Conservation (phyloP, 345 rosid species). For the Hypericum perforatum region DNA sequence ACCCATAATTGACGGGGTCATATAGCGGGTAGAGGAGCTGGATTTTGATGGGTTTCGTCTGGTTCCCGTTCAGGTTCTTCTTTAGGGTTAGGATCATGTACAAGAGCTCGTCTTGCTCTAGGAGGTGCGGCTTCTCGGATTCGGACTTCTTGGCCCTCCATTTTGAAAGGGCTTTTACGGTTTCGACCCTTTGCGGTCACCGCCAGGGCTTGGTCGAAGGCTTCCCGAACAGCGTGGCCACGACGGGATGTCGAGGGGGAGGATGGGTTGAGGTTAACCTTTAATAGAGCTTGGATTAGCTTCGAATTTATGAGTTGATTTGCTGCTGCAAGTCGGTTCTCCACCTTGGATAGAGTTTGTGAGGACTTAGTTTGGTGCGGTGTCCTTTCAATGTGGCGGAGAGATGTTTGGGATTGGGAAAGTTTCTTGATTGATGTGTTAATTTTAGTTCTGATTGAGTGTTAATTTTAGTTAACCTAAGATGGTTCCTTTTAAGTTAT, state of each 20-base stretch:
- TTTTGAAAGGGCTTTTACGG: constrained; percentile 37
- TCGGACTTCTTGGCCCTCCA: constrained; percentile 41
- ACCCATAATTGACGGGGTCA: constrained; percentile 22
- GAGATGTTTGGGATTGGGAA: not conserved
- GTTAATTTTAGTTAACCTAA: no score
- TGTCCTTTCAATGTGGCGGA: constrained; percentile 11
- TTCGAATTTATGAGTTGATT: constrained; percentile 74
- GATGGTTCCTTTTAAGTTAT: no score
- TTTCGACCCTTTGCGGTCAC: constrained; percentile 73
- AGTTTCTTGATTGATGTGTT: no score
- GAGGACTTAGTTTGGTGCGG: no score
- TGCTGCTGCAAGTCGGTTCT: constrained; percentile 70
- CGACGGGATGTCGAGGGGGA: constrained; percentile 40
- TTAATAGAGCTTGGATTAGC: constrained; percentile 58
- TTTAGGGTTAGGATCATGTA: constrained; percentile 50
- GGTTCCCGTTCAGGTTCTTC: constrained; percentile 43
- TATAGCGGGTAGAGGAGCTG: constrained; percentile 41
- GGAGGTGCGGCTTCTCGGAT: constrained; percentile 49
- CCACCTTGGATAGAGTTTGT: constrained; percentile 54
- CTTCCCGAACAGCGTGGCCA: constrained; percentile 66
- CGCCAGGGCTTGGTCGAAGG: constrained; percentile 73
- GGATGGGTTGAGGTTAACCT: constrained; percentile 24
- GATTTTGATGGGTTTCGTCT: constrained; percentile 44
- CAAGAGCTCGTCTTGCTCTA: constrained; percentile 56
- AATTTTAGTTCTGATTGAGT: no score